Percentiles rank a stretch among this genome's conserved stretches.
phyloP scores from a whole-genome alignment of 495 filamentous ascomycete genomes.

The Talaromyces wortmannii region DNA sequence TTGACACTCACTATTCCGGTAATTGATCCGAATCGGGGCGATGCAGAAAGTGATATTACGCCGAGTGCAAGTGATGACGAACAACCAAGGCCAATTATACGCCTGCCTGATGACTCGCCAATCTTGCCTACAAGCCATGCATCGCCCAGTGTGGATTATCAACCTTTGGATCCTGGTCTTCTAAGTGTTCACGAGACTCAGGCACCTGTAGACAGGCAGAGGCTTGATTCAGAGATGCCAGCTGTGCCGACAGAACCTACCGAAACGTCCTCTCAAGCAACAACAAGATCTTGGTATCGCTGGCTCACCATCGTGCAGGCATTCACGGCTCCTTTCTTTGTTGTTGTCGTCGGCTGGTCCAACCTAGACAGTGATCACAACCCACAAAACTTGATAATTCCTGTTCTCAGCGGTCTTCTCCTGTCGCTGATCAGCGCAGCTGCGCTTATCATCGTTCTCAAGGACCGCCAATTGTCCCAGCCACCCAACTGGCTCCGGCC shows the following conservation, averaged over 20 bases:
- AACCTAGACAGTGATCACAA: constrained; percentile 49
- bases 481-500: constrained; percentile 59
- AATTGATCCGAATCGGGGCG: constrained; percentile 57
- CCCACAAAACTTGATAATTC: constrained; percentile 46
- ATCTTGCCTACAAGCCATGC: constrained; percentile 10
- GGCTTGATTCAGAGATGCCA: constrained; percentile 37
- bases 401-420: constrained; percentile 63
- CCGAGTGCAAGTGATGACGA: constrained; percentile 20
- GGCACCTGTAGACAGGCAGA: constrained; percentile 11
- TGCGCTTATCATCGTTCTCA: constrained; percentile 56
- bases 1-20: constrained; percentile 92
- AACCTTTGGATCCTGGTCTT: neutral
- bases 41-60: constrained; percentile 29
- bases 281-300: constrained; percentile 66
- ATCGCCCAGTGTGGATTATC: constrained; percentile 1
- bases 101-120: constrained; percentile 40
- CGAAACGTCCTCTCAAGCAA: constrained; percentile 16
- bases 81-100: constrained; percentile 19
- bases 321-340: constrained; percentile 82
- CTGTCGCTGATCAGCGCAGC: constrained; percentile 59
- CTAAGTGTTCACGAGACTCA: neutral
- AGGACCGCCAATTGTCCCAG: constrained; percentile 26
- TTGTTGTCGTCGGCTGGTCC: constrained; percentile 70
- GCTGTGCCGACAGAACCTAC: constrained; percentile 13
- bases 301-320: constrained; percentile 84